Base-by-base conservation (phyloP, 345 rosid species). In the Euphorbia pulcherrima region DNA sequence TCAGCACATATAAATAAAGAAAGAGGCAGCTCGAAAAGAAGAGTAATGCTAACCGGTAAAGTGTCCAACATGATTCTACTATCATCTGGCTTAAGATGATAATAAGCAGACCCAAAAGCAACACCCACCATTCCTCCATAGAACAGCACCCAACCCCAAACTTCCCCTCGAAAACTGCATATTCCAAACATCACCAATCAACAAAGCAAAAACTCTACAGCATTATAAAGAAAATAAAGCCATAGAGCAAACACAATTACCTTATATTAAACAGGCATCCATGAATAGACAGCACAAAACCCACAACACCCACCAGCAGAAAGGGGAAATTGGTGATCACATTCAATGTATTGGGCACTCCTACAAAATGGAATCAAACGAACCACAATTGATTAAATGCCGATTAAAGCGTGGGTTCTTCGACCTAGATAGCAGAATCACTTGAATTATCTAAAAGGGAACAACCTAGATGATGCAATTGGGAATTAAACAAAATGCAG, bases 251-350 rank as follows among this genome's bases (percentile, higher is more conserved):
- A 41, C 13, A 14, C 29, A 40, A 54, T 39, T 28, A 21, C 98
- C 92, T 83, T 50, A 90, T 79, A 48, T 81, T 81, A 72, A 92
- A 88, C 69, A 84, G 76, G 79, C 84, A 72, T 33, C 95, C 90
- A 66, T 83, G 88, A 23, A 90, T 70, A 68, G 86, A 84, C 12
- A 90, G 80, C 65, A 90, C 88, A 70, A 90, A 82, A 53, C 96
- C 92, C 61, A 87, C 81, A 59, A 92, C 91, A 1, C 96, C 96
- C 70, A 90, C 88, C 41, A 86, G 69, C 71, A 92, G 68, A 82
- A 92, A 87, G 0, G 95, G 98, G 74, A 92, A 92, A 84, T 82
- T 87, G 72, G 95, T 81, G 75, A 90, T 78, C 65, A 92, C 98
- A 73, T 88, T 92, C 84, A 86, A 83, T 46, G 95, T 88, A 60